phyloP scores from a whole-genome alignment of 1,284 basidiomycete genomes.

The Rhodotorula glutinis region DNA sequence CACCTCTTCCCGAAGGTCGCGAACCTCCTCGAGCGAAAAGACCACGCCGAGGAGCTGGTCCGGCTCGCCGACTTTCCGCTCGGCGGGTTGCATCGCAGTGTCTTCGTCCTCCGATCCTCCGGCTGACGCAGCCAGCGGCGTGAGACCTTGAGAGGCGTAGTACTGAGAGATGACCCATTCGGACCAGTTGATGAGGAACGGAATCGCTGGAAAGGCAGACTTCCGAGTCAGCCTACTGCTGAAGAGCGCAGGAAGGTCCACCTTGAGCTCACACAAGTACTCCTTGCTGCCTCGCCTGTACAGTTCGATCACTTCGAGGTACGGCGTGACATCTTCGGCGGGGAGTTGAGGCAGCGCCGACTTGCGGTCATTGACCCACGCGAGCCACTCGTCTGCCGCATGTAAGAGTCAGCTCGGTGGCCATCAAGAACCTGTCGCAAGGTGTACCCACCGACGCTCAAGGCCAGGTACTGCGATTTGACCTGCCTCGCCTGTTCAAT shows the following conservation, averaged over 20 bases:
- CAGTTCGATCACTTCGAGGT: slow-evolving; percentile 38
- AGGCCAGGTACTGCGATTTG: slow-evolving; percentile 9
- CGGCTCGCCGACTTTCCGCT: slow-evolving; percentile 29
- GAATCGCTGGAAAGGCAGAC: slow-evolving; percentile 23
- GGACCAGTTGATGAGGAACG: slow-evolving; percentile 34
- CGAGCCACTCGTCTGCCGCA: slow-evolving; percentile 30
- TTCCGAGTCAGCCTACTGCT: background rate
- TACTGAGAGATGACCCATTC: slow-evolving; percentile 23
- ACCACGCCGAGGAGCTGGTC: slow-evolving; percentile 35
- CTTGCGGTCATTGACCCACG: slow-evolving; percentile 35
- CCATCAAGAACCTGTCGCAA: no score
- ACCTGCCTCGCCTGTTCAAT: slow-evolving; percentile 20
- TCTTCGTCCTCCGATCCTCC: slow-evolving; percentile 26
- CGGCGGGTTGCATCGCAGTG: slow-evolving; percentile 18
- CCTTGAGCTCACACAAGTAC: slow-evolving; percentile 31
- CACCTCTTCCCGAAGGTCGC: slow-evolving; percentile 16
- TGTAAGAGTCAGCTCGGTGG: background rate
- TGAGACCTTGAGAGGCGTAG: slow-evolving; percentile 35
- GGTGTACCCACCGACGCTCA: slow-evolving; percentile 16
- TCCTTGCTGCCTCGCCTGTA: slow-evolving; percentile 33
- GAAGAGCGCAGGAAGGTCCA: no score
- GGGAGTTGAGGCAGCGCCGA: slow-evolving; percentile 3
- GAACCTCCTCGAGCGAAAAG: slow-evolving; percentile 29
- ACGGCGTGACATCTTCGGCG: slow-evolving; percentile 20
- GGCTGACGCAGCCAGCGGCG: slow-evolving; percentile 5